Evolutionary conservation across 148 eudicot genomes (phyloP), one percentile per base, ranked within the genome.

Genomic region (Pouteria glomerata): DNA sequence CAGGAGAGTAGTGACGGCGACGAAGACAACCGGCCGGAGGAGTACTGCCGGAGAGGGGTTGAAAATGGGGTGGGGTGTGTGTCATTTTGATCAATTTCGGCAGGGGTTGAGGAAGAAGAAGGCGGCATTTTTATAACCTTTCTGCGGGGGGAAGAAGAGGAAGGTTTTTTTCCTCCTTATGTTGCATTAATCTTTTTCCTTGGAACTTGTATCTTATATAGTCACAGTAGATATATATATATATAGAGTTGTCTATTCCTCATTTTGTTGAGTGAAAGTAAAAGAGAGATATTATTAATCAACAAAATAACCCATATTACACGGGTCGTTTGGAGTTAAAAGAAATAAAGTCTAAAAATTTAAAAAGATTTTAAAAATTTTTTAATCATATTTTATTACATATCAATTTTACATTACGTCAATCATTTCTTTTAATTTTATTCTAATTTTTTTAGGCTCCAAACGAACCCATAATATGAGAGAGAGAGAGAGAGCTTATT

Each of bases 21-120:
- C 18, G 78, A 62, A 10, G 86, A 81, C 0, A 50, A 74, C 18
- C 77, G 75, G 44, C 82, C 80, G 33, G 63, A 63, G 44, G 82
- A 69, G 4, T 80, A 75, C 41, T 73, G 60, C 34, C 77, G 73
- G 57, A 78, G 30, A 3, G 58, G 37, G 19, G 71, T 33, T 7
- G 61, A 47, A 30, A 67, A 69, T 53, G 73, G 12, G 6, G 26
- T 51, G n/a, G n/a, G n/a, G 27, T 50, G 35, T 0, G 67, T 24
- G 30, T 60, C 77, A 8, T 34, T 44, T 18, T 67, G 67, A 51
- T 52, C 68, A n/a, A 47, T 57, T 50, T 52, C 62, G 76, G 42
- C 26, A 47, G 4, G n/a, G 70, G 65, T 57, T 4, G 37, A 66
- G 51, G 71, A 59, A 27, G 64, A n/a, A 27, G 51, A 29, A 2